Evolutionary conservation across 345 rosid genomes (phyloP).

Genomic region (Cardiospermum halicacabum): DNA sequence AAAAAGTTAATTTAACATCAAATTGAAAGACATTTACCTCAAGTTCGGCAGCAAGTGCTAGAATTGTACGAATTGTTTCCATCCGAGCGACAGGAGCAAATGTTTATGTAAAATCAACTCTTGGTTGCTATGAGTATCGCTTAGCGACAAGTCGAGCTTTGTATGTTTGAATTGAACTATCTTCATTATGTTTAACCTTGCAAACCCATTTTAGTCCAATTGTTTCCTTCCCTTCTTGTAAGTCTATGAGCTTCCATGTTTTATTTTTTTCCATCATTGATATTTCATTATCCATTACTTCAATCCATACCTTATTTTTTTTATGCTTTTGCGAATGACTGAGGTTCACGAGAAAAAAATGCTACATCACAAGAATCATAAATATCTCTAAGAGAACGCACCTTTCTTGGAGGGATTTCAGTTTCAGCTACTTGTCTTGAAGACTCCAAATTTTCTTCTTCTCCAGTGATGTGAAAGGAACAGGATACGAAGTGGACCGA

Average conservation of each 20-base stretch:
- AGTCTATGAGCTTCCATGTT: neutral
- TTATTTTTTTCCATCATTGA: neutral
- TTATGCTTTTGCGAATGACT: neutral
- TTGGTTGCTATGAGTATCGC: neutral
- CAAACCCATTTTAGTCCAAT: neutral
- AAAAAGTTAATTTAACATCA: neutral
- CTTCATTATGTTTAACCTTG: neutral
- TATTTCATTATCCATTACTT: neutral
- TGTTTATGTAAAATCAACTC: neutral
- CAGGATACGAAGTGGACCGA: too few species aligned
- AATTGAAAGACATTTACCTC: neutral
- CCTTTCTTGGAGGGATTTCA: too few species aligned
- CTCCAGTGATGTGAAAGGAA: too few species aligned
- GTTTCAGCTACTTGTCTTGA: too few species aligned
- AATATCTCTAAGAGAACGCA: neutral
- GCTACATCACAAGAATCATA: slow-evolving; percentile 2
- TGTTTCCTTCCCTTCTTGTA: neutral
- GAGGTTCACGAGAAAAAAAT: neutral
- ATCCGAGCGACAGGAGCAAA: neutral
- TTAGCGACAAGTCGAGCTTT: neutral
- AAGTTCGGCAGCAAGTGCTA: neutral
- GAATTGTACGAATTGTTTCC: neutral
- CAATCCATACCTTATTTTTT: neutral
- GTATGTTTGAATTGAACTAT: neutral
- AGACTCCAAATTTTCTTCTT: too few species aligned